Evolutionary conservation across 2,329 filamentous ascomycete species (phyloP), one percentile per base, ranked within the genome.

Genomic region (Xylaria sp.): DNA sequence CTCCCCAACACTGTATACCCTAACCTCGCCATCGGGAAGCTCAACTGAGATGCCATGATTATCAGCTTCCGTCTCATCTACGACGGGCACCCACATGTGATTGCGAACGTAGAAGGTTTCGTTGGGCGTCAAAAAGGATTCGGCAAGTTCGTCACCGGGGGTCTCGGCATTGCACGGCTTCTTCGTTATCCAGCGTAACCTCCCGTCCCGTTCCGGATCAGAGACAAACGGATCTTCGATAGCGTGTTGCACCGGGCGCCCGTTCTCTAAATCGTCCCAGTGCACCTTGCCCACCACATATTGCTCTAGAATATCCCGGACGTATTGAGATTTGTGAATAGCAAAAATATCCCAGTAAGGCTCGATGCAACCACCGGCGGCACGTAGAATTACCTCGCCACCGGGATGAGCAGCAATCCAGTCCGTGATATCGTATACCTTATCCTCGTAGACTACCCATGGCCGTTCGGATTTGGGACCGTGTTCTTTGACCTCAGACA

Each of bases 271-370:
- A 69, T 91, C 88, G 9, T 77, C 78, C 1, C 76, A 74, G 65
- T 90, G 83, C 2, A 91, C 80, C 49, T 82, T 83, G 28, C 88
- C 88, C 49, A 91, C 87, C 25, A 83, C 77, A 70, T 87, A 91
- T 67, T 87, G 82, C n/a, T 85, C 80, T 0, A 91, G 78, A 42
- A 90, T 88, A 53, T 89, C 85, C 62, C 83, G 82, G 5, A 90
- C 87, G 63, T 90, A 85, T 43, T 85, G 79, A 17, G 83, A 81
- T 72, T 90, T 87, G 77, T 91, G 88, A 61, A 90, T 90, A 49
- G 83, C 80, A 72, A 91, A 91, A 56, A 91, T 89, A 62, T 89
- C 80, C 88, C 88, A 91, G 75, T 89, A 90, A 0, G 84, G 83
- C 54, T 91, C 88, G 52, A 91, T 84, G 57, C 83, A 84, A 38